Base-by-base conservation (phyloP, 805 yeast genomes). In the Candida manassasensis region DNA sequence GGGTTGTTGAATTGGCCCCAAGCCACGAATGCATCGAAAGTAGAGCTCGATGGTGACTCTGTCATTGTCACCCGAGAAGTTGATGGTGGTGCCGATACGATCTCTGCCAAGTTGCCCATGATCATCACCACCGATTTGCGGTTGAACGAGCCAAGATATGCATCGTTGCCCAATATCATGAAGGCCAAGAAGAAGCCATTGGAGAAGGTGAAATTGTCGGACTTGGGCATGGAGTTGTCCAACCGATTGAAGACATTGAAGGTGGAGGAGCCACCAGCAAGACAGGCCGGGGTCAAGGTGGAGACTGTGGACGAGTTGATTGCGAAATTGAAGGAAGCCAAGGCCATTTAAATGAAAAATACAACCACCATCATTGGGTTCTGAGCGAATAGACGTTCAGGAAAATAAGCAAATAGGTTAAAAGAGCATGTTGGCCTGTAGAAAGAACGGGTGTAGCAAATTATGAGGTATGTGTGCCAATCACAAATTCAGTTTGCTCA, bases 131-230 rank as follows among this genome's bases (percentile, higher is more conserved):
- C 97, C 2, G 99, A 93, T 59, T 71, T 93, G 49, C 81, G 98
- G 61, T 75, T 93, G 53, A 93, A 93, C 59, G 93, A 79, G 55
- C 98, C 99, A 29, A 80, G 97, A 50, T 93, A 87, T 53, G 96
- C 95, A n/a, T 78, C 95, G 10, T 72, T 93, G 55, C 97, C 96
- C 41, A 93, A 90, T 60, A 77, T 89, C 68, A 93, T 93, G 97
- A 93, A 93, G 71, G 97, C 97, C 37, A 93, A 93, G 71, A 89
- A 89, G 77, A 89, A 87, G 71, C 96, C 96, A 3, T 70, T 89
- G 57, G 86, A 79, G 48, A 70, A 77, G 53, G 58, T 76, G 60
- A 62, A 73, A 66, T 59, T 65, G 12, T 61, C 80, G 14, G 94
- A 84, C 48, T 74, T 85, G 41, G 84, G 81, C n/a, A 71, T 83